These are phyloP conservation scores for Lactarius quietus DNA, from an alignment of 768 basidiomycete genomes.

Conservation along the genomic window DNA sequence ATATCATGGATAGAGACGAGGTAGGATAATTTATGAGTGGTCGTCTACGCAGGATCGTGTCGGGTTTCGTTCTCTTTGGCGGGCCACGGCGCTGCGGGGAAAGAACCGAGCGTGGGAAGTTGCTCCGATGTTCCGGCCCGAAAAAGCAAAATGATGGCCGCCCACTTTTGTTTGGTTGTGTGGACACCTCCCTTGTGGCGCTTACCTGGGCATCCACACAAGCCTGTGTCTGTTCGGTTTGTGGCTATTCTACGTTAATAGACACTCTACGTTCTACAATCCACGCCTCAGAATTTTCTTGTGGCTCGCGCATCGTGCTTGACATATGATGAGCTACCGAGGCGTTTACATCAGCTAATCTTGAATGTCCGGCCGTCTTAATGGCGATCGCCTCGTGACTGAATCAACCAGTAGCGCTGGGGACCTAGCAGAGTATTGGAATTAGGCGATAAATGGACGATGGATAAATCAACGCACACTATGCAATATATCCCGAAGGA, in stretches of 20 bases:
- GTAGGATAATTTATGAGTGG: conserved; percentile 27
- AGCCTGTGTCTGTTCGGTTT: background rate
- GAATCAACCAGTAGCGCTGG: background rate
- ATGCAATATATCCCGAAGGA: background rate
- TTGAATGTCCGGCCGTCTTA: background rate
- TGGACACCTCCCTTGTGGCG: conserved; percentile 20
- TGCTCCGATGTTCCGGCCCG: conserved; percentile 24
- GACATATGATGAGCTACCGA: background rate
- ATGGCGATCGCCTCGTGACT: background rate
- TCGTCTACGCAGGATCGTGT: conserved; percentile 23
- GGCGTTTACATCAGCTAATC: background rate
- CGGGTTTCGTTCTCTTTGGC: conserved; percentile 27
- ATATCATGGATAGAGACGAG: conserved; percentile 65
- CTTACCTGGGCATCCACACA: conserved; percentile 16
- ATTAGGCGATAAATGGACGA: background rate
- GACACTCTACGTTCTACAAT: conserved; percentile 3
- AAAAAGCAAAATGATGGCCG: conserved; percentile 23
- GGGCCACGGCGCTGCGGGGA: conserved; percentile 28
- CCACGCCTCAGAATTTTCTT: background rate
- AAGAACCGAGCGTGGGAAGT: conserved; percentile 28
- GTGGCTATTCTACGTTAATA: conserved; percentile 9
- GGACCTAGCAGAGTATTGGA: background rate
- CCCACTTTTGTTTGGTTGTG: conserved; percentile 23
- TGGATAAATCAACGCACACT: background rate
- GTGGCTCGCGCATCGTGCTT: background rate